Conservation (phyloP, 208 protist genomes). For the Wallacemonas sp. region DNA sequence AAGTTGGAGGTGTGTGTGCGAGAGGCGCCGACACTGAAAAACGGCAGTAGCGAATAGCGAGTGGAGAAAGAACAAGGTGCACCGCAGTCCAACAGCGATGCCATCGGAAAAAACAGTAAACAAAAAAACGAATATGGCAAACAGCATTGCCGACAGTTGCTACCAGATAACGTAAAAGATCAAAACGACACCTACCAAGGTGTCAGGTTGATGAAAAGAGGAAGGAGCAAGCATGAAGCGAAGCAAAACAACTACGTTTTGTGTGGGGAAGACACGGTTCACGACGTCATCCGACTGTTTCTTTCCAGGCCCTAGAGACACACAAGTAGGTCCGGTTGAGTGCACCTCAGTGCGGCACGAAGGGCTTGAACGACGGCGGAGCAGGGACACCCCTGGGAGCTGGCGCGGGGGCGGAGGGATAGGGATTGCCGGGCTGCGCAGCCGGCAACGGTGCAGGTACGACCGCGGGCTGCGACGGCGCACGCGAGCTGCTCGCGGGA, state of each 20-base stretch:
- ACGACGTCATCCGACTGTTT: no score
- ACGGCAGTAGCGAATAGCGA: neutral
- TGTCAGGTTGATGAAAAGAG: no score
- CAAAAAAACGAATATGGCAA: no score
- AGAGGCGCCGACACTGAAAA: neutral
- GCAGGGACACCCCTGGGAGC: constrained; percentile 12
- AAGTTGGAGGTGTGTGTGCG: constrained; percentile 11
- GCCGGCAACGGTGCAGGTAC: neutral
- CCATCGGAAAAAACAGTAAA: no score
- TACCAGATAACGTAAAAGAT: no score
- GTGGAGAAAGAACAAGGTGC: neutral
- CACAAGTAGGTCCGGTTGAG: no score
- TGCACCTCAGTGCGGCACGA: constrained; percentile 9
- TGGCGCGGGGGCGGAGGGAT: neutral
- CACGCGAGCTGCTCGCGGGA: neutral
- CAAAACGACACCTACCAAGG: no score
- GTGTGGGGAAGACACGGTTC: no score
- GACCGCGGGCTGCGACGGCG: neutral
- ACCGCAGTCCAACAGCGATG: neutral
- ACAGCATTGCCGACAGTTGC: no score
- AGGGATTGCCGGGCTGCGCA: neutral
- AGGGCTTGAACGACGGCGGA: constrained; percentile 40
- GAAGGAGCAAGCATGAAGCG: no score
- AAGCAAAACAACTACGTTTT: no score
- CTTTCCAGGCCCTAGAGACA: no score